Conservation (phyloP, 2,329 filamentous ascomycete species). For the Colletotrichum abscissum region DNA sequence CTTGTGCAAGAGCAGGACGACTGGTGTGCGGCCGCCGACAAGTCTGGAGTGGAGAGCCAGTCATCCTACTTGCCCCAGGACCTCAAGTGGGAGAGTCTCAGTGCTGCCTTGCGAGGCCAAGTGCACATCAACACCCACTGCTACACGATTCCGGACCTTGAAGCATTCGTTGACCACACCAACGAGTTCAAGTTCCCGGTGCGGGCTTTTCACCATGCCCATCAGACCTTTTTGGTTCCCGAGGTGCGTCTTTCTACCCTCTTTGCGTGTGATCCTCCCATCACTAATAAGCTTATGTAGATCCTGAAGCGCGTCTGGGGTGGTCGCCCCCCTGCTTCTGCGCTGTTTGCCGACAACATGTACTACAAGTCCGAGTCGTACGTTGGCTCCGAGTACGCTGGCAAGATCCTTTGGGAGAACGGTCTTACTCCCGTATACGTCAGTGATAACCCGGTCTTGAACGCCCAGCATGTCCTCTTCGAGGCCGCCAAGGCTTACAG, state of each 20-base stretch:
- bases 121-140: conserved; percentile 79
- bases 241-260: conserved; percentile 56
- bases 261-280: background rate
- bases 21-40: conserved; percentile 71
- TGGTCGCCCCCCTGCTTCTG: conserved; percentile 64
- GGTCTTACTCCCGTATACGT: conserved; percentile 75
- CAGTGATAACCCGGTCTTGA: conserved; percentile 77
- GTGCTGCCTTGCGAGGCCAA: conserved; percentile 73
- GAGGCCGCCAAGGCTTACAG: conserved; percentile 71
- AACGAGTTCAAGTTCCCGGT: conserved; percentile 78
- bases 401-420: conserved; percentile 73
- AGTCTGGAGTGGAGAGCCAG: conserved; percentile 61
- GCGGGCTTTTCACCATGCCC: conserved; percentile 76
- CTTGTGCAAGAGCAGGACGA: conserved; percentile 72
- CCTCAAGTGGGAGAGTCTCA: conserved; percentile 71
- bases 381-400: conserved; percentile 72
- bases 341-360: conserved; percentile 79
- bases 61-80: conserved; percentile 70
- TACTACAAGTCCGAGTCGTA: conserved; percentile 78
- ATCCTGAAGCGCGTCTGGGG: conserved; percentile 69
- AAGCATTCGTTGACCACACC: conserved; percentile 76
- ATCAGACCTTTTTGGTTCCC: conserved; percentile 74
- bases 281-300: conserved; percentile 40
- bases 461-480: conserved; percentile 76
- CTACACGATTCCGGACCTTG: conserved; percentile 76